Conservation (phyloP, 805 yeast genomes). For the Candida golubevii region DNA sequence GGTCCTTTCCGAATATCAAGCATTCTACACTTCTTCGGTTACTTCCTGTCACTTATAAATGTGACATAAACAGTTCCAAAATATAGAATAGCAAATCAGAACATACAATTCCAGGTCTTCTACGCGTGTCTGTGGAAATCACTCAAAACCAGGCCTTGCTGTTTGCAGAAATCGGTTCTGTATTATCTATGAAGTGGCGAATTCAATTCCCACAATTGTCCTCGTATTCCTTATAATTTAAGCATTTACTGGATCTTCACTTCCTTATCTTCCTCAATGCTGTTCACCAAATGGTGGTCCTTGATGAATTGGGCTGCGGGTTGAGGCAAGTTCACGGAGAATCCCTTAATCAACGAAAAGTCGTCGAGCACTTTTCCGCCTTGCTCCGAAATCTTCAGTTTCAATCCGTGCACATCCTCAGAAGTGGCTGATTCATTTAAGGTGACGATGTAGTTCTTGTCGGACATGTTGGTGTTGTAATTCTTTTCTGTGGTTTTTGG, state of each 20-base stretch:
- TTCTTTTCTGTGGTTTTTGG: no score
- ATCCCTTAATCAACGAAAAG: constrained; percentile 63
- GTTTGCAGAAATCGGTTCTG: background rate
- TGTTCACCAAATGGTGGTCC: constrained; percentile 48
- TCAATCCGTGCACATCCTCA: constrained; percentile 38
- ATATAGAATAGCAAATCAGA: no score
- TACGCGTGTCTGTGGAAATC: no score
- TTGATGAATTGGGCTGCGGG: constrained; percentile 45
- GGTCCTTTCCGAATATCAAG: no score
- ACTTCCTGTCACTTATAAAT: no score
- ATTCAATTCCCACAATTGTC: no score
- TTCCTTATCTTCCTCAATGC: constrained; percentile 65
- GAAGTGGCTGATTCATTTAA: constrained; percentile 43
- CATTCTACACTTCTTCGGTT: no score
- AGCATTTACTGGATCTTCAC: constrained; percentile 41
- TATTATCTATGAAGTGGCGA: background rate
- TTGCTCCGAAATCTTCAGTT: constrained; percentile 43
- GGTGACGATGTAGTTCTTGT: constrained; percentile 40
- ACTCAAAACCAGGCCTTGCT: no score
- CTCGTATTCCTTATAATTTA: no score
- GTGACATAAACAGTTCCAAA: no score
- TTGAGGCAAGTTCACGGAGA: constrained; percentile 55
- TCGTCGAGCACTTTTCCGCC: constrained; percentile 64
- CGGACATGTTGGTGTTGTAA: background rate
- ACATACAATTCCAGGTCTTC: no score